Conservation (phyloP, 2,329 filamentous ascomycete genomes). For the Colletotrichum magnum region DNA sequence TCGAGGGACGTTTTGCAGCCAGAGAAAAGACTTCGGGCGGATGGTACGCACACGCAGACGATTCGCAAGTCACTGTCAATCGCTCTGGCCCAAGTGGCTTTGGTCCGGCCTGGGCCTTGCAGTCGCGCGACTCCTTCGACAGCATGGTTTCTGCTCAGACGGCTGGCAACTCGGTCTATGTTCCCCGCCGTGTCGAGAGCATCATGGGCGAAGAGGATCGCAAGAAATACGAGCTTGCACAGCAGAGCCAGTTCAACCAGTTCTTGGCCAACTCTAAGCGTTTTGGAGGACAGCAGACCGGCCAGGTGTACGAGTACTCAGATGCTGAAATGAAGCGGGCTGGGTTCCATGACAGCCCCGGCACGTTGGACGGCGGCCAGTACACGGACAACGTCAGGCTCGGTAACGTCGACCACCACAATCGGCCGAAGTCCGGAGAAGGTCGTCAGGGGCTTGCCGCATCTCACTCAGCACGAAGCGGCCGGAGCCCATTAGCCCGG, state of each 20-base stretch:
- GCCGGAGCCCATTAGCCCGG: slow-evolving; percentile 56
- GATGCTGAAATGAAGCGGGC: slow-evolving; percentile 52
- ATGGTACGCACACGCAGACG: slow-evolving; percentile 78
- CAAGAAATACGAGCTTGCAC: slow-evolving; percentile 79
- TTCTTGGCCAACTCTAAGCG: slow-evolving; percentile 42
- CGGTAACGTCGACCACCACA: slow-evolving; percentile 45
- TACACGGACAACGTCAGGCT: slow-evolving; percentile 41
- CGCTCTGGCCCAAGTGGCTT: slow-evolving; percentile 32
- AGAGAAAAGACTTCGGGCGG: slow-evolving; percentile 77
- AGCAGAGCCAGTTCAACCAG: slow-evolving; percentile 62
- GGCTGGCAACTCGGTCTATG: slow-evolving; percentile 71
- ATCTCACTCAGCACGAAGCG: slow-evolving; percentile 43
- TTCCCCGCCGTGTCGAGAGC: slow-evolving; percentile 79
- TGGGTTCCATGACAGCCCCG: slow-evolving; percentile 27
- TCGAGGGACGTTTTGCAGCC: slow-evolving; percentile 85
- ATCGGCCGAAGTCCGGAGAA: slow-evolving; percentile 40
- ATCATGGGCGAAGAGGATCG: slow-evolving; percentile 86
- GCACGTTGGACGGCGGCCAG: slow-evolving; percentile 19
- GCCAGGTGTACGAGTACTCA: slow-evolving; percentile 65
- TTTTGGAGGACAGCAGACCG: slow-evolving; percentile 44
- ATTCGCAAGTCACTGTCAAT: slow-evolving; percentile 54
- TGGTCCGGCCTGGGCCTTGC: slow-evolving; percentile 43
- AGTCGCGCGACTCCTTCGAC: slow-evolving; percentile 75
- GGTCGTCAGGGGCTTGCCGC: slow-evolving; percentile 43
- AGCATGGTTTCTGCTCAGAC: slow-evolving; percentile 73